These are phyloP conservation scores for Styphnolobium japonicum DNA, from an alignment of 306 rosid genomes.

Conservation along the genomic window DNA sequence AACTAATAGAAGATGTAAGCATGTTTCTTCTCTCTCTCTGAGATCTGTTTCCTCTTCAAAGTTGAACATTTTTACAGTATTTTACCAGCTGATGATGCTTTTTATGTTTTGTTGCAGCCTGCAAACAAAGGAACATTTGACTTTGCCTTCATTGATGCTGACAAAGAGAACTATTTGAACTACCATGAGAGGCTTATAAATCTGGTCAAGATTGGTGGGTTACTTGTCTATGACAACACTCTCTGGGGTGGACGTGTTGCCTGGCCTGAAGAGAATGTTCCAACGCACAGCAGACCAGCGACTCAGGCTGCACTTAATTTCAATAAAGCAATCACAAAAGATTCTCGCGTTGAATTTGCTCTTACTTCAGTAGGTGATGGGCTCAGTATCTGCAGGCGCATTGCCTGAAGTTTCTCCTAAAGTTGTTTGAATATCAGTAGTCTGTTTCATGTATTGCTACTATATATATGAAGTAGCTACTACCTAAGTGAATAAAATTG, in stretches of 20 bases:
- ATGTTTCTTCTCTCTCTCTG: not conserved
- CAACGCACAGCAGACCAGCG: not conserved
- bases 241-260: constrained; percentile 26
- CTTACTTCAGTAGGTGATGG: constrained; percentile 10
- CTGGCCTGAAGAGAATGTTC: constrained; percentile 16
- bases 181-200: no score
- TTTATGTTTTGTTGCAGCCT: not conserved
- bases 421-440: not conserved
- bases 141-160: constrained; percentile 22
- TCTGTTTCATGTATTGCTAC: no score
- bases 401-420: not conserved
- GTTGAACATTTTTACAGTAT: not conserved
- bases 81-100: no score
- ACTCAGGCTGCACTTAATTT: not conserved
- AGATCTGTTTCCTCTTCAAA: not conserved
- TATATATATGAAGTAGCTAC: no score
- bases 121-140: constrained; percentile 9
- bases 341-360: constrained; percentile 9
- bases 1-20: constrained; percentile 32
- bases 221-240: constrained; percentile 22
- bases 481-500: no score
- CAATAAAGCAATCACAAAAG: not conserved
- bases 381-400: constrained; percentile 1
- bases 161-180: no score
- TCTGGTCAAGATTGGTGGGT: no score